Evolutionary conservation across 2,329 filamentous ascomycete species (phyloP), one percentile per base, ranked within the genome.

Genomic region (Fusarium sp.): DNA sequence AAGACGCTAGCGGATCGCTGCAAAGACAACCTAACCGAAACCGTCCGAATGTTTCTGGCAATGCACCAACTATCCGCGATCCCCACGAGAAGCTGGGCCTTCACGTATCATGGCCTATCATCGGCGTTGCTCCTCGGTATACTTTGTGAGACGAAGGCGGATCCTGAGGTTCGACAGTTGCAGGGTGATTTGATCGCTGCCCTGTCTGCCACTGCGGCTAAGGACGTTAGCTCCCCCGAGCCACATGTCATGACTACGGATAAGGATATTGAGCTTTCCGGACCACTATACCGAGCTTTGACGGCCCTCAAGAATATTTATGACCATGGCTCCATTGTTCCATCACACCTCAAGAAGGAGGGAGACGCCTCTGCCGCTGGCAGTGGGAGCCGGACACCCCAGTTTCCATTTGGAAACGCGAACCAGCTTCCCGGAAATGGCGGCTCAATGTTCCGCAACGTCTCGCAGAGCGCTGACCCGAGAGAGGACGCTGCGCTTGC

Each of bases 61-160:
- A 90, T 90, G 88, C 88, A 90, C 74, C 88, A 89, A 65, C 78
- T 90, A 28, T 89, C 87, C 3, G 85, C 88, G 10, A 89, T 90
- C 45, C 88, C 88, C 1, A 90, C 88, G 0, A 81, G 88, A 24
- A 89, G 86, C 56, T 90, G 88, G 88, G 88, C 88, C 0, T 90
- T 90, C 62, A 90, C 88, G 1, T 90, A 90, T 58, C 87, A 90
- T 69, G 87, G 88, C 2, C 81, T 90, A 9, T 90, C 88, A 10
- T 90, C 88, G 0, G 88, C 88, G 2, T 82, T 90, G 5, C 79
- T 90, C 5, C 83, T 90, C 10, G 88, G 88, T 17, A 88, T 90
- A 49, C 73, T 89, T 2, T 86, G 85, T 47, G 87, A 89, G 67
- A 89, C 87, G 3, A 89, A 89, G 74, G 80, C 84, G 4, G 87